phyloP scores from a whole-genome alignment of 73 alveolate species.

The Paramecium caudatum region DNA sequence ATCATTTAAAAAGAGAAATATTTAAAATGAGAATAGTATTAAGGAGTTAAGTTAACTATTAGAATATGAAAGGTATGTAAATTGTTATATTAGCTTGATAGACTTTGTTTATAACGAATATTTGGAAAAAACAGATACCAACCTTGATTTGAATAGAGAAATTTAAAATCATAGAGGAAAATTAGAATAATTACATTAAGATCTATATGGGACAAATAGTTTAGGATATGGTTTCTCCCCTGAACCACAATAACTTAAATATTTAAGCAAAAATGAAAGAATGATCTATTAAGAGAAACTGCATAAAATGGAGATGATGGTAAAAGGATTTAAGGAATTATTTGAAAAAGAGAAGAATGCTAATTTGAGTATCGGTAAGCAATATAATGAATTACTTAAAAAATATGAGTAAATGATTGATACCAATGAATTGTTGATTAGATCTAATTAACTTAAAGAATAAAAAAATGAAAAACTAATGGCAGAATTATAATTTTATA shows the following conservation, averaged over 20 bases:
- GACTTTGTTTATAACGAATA: slow-evolving; percentile 70
- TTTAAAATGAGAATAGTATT: slow-evolving; percentile 69
- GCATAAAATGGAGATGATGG: slow-evolving; percentile 74
- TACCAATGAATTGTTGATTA: slow-evolving; percentile 64
- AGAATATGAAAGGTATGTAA: slow-evolving; percentile 68
- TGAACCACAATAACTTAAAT: slow-evolving; percentile 64
- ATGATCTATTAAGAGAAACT: slow-evolving; percentile 68
- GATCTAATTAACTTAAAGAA: slow-evolving; percentile 26
- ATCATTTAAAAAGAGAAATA: slow-evolving; percentile 72
- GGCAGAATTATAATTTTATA: slow-evolving; percentile 72
- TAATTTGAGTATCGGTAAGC: neutral
- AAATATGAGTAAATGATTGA: slow-evolving; percentile 52
- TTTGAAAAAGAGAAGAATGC: slow-evolving; percentile 68
- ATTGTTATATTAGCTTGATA: neutral
- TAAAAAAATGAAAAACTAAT: slow-evolving; percentile 49
- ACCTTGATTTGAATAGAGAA: slow-evolving; percentile 63
- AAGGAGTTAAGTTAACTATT: slow-evolving; percentile 62
- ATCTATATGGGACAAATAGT: slow-evolving; percentile 60
- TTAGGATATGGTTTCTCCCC: slow-evolving; percentile 72
- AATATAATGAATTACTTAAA: slow-evolving; percentile 50
- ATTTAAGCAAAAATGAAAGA: slow-evolving; percentile 67
- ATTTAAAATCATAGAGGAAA: slow-evolving; percentile 53
- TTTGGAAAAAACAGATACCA: slow-evolving; percentile 67
- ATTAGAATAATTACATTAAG: slow-evolving; percentile 67
- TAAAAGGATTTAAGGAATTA: slow-evolving; percentile 70